Percentiles rank a stretch among this genome's conserved stretches.
Evolutionary conservation across 1,139 yeast genomes (phyloP).

Genomic region (Suhomyces bribrorum): DNA sequence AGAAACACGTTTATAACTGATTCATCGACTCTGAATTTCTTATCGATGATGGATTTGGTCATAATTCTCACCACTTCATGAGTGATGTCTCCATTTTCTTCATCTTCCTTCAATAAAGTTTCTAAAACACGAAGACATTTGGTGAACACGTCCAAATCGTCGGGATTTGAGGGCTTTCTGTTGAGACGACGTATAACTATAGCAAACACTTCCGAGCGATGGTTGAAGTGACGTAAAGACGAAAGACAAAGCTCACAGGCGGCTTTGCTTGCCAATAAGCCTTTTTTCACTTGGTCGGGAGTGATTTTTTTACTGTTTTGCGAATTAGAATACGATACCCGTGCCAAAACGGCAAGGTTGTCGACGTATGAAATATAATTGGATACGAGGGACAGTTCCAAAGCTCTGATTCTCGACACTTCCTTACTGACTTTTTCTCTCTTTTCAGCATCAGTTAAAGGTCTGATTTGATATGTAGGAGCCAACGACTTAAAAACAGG

Average conservation of each 20-base stretch:
- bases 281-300: constrained; percentile 46
- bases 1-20: constrained; percentile 73
- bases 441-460: constrained; percentile 77
- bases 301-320: constrained; percentile 40
- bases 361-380: constrained; percentile 73
- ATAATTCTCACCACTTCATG: constrained; percentile 69
- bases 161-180: constrained; percentile 47
- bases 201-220: constrained; percentile 67
- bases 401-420: constrained; percentile 69
- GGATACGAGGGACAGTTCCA: constrained; percentile 73
- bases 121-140: constrained; percentile 68
- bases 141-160: constrained; percentile 53
- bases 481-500: constrained; percentile 84
- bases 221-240: constrained; percentile 77
- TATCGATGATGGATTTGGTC: constrained; percentile 68
- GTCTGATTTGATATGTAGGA: constrained; percentile 85
- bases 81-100: constrained; percentile 77
- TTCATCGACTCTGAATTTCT: constrained; percentile 82
- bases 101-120: constrained; percentile 64
- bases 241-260: constrained; percentile 72
- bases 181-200: constrained; percentile 68
- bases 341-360: constrained; percentile 46
- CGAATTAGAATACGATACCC: constrained; percentile 42
- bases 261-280: constrained; percentile 66
- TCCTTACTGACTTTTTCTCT: constrained; percentile 83